A percentile compares a stretch with the other conserved stretches of the same genome.
Conservation (phyloP, 2,329 filamentous ascomycete genomes). For the Coniochaeta hoffmannii region DNA sequence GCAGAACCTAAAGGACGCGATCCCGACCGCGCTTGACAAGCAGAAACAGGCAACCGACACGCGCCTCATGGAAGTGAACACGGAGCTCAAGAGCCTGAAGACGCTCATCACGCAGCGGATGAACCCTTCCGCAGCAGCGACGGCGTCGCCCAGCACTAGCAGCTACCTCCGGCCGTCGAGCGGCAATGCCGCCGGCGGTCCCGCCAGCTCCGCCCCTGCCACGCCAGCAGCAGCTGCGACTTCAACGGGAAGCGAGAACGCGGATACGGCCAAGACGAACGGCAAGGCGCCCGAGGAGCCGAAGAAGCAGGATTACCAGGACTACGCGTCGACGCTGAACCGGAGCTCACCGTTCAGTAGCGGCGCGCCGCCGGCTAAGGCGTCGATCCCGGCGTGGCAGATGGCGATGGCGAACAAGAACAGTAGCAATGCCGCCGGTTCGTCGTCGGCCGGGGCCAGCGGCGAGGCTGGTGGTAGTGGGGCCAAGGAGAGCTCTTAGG, state of each 20-base stretch:
- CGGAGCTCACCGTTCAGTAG: slow-evolving; percentile 40
- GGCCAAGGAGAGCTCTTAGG: neutral
- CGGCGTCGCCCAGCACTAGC: slow-evolving; percentile 8
- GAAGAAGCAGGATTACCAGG: slow-evolving; percentile 23
- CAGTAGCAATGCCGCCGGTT: neutral
- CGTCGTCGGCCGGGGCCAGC: neutral
- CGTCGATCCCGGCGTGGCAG: slow-evolving; percentile 75
- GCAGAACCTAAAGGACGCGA: slow-evolving; percentile 69
- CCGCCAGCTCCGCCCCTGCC: slow-evolving; percentile 12
- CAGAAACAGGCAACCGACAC: slow-evolving; percentile 80
- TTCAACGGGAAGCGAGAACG: slow-evolving; percentile 19
- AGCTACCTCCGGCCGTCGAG: slow-evolving; percentile 22
- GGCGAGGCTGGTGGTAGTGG: neutral
- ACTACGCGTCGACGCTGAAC: slow-evolving; percentile 25
- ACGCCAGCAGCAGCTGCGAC: slow-evolving; percentile 15
- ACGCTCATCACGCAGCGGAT: slow-evolving; percentile 66
- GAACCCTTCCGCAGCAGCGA: slow-evolving; percentile 26
- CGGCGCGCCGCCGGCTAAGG: slow-evolving; percentile 43
- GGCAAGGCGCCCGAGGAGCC: slow-evolving; percentile 18
- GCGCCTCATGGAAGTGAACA: slow-evolving; percentile 75
- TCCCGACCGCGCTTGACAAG: slow-evolving; percentile 81
- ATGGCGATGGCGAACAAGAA: slow-evolving; percentile 58
- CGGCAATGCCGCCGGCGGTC: slow-evolving; percentile 12
- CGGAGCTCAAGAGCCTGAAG: slow-evolving; percentile 87
- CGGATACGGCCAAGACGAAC: slow-evolving; percentile 18